Evolutionary conservation across 345 rosid species (phyloP).

Genomic region (Salix purpurea): DNA sequence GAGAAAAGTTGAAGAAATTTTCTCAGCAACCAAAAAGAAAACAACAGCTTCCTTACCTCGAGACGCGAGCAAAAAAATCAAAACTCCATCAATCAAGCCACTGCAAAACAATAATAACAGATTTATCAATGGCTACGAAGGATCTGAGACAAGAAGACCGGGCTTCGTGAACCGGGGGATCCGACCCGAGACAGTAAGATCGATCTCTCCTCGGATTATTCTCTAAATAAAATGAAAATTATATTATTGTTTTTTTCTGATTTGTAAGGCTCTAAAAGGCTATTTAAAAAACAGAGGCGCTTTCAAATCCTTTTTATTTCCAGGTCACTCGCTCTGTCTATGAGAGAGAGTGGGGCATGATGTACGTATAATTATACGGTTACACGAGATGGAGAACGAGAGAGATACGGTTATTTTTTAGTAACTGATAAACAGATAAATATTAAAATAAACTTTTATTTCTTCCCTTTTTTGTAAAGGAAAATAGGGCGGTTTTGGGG

Average conservation of each 20-base stretch:
- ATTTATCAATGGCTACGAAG: constrained; percentile 2
- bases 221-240: background rate
- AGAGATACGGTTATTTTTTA: background rate
- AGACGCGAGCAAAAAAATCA: constrained; percentile 33
- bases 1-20: background rate
- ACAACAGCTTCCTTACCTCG: constrained; percentile 25
- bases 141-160: constrained; percentile 25
- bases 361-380: constrained; percentile 14
- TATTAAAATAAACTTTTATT: background rate
- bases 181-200: constrained; percentile 27
- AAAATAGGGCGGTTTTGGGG: background rate
- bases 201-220: background rate
- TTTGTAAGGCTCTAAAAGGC: background rate
- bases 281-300: constrained; percentile 17
- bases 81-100: constrained; percentile 28
- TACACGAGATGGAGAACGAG: background rate
- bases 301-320: constrained; percentile 33
- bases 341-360: background rate
- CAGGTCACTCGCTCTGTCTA: constrained; percentile 8
- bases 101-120: background rate
- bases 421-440: background rate
- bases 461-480: background rate
- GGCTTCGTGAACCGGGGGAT: constrained; percentile 26
- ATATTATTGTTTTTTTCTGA: background rate
- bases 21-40: constrained; percentile 33